A percentile compares a stretch with the other conserved stretches of the same genome.
Conservation (phyloP, 2,329 filamentous ascomycete species). For the Cercospora zeae-maydis region DNA sequence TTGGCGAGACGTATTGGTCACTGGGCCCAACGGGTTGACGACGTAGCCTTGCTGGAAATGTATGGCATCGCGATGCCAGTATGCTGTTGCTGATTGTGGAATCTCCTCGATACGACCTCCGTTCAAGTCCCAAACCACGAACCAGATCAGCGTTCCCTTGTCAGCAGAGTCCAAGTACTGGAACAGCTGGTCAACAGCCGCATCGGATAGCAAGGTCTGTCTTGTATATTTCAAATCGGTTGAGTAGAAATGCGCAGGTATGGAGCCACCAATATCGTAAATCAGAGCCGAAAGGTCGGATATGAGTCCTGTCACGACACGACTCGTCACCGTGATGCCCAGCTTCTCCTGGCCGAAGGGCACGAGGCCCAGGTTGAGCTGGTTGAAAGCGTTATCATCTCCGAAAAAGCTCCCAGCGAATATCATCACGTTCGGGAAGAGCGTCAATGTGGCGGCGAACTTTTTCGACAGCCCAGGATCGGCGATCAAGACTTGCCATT, state of each 20-base stretch:
- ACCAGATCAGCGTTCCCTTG: constrained; percentile 19
- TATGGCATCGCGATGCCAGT: constrained; percentile 25
- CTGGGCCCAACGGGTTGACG: constrained; percentile 9
- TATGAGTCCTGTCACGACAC: constrained; percentile 14
- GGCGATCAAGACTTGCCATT: constrained; percentile 22
- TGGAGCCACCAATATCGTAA: constrained; percentile 16
- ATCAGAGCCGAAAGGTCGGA: constrained; percentile 13
- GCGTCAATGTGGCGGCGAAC: constrained; percentile 22
- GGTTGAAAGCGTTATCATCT: constrained; percentile 19
- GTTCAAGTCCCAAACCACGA: constrained; percentile 24
- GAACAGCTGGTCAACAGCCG: constrained; percentile 23
- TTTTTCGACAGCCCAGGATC: constrained; percentile 19
- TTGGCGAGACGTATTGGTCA: constrained; percentile 8
- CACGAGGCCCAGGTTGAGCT: constrained; percentile 15
- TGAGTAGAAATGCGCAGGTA: constrained; percentile 26
- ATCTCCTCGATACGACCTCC: constrained; percentile 22
- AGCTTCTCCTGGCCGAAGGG: constrained; percentile 8
- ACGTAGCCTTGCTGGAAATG: constrained; percentile 24
- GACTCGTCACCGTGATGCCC: constrained; percentile 16
- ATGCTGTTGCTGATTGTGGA: constrained; percentile 20
- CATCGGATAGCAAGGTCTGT: constrained; percentile 15
- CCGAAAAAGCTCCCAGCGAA: constrained; percentile 23
- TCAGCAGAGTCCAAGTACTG: constrained; percentile 20
- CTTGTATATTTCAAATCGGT: constrained; percentile 20
- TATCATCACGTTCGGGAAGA: constrained; percentile 16